These are phyloP conservation scores for Carex cristatella DNA, from an alignment of 176 grass and related monocot species.

Conservation along the genomic window DNA sequence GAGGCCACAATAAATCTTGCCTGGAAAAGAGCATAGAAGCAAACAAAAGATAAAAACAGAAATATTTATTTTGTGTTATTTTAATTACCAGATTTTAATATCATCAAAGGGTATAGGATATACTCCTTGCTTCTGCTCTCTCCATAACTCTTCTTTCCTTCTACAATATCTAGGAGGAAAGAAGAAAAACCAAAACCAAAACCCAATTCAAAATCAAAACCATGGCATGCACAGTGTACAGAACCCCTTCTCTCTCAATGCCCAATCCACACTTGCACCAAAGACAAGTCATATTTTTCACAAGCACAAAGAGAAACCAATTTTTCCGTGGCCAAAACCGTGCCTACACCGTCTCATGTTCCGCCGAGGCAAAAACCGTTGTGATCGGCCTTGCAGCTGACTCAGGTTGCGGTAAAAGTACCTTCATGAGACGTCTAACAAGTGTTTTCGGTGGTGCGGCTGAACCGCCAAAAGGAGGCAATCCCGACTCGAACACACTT, in stretches of 20 bases:
- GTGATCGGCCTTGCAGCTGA: constrained; percentile 91
- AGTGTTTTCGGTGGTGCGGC: constrained; percentile 85
- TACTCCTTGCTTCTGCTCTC: constrained; percentile 36
- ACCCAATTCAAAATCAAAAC: constrained; percentile 24
- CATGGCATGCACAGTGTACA: constrained; percentile 75
- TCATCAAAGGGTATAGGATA: constrained; percentile 40
- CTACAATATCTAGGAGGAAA: constrained; percentile 36
- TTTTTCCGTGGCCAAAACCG: constrained; percentile 39
- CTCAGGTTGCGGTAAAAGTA: constrained; percentile 86
- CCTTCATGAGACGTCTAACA: constrained; percentile 92
- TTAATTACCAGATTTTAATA: constrained; percentile 36
- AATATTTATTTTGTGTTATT: constrained; percentile 37
- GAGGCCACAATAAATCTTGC: constrained; percentile 12
- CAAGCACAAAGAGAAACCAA: constrained; percentile 36
- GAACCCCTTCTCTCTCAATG: constrained; percentile 46
- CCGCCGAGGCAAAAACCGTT: constrained; percentile 44
- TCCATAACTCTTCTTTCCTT: constrained; percentile 36
- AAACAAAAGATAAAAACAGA: constrained; percentile 27
- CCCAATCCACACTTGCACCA: constrained; percentile 41
- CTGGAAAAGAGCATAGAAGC: constrained; percentile 7
- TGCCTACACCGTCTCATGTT: constrained; percentile 60
- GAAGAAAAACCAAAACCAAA: constrained; percentile 38
- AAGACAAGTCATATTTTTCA: constrained; percentile 36
- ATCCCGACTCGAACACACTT: constrained; percentile 84
- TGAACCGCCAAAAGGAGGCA: constrained; percentile 73